Percentiles rank a stretch among this genome's conserved stretches.
phyloP scores from a whole-genome alignment of 176 grass and related monocot species.

The Bromus sterilis region DNA sequence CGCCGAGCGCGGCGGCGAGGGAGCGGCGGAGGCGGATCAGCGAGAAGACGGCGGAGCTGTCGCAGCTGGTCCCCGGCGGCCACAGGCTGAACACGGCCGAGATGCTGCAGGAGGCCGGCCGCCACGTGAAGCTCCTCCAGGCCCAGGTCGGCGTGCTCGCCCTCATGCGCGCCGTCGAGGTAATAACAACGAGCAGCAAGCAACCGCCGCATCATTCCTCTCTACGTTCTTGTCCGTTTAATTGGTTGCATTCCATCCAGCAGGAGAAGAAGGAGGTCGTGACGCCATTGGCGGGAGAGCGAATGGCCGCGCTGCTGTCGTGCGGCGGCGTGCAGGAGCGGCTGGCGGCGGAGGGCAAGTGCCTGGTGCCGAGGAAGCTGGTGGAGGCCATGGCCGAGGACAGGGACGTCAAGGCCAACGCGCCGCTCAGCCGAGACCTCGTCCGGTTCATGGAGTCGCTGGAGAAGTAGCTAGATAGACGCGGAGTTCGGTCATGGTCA shows the following conservation, averaged over 20 bases:
- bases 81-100: constrained; percentile 68
- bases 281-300: constrained; percentile 5
- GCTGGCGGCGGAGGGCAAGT: constrained; percentile 46
- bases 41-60: constrained; percentile 67
- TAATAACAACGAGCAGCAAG: neutral
- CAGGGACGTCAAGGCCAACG: constrained; percentile 32
- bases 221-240: neutral
- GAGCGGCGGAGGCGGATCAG: constrained; percentile 72
- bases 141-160: constrained; percentile 69
- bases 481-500: too few relatives aligned
- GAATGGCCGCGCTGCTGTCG: constrained; percentile 43
- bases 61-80: constrained; percentile 58
- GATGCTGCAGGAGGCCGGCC: constrained; percentile 56
- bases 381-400: constrained; percentile 34
- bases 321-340: constrained; percentile 35
- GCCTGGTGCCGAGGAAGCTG: constrained; percentile 48
- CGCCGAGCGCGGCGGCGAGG: constrained; percentile 45
- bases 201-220: neutral
- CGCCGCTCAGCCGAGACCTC: constrained; percentile 43
- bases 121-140: constrained; percentile 69
- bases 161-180: constrained; percentile 46
- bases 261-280: constrained; percentile 7
- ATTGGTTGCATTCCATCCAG: neutral
- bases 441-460: constrained; percentile 35
- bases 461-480: neutral